A percentile compares a stretch with the other conserved stretches of the same genome.
Conservation (phyloP, 2,329 filamentous ascomycete species). For the Boeremia lycopersici region DNA sequence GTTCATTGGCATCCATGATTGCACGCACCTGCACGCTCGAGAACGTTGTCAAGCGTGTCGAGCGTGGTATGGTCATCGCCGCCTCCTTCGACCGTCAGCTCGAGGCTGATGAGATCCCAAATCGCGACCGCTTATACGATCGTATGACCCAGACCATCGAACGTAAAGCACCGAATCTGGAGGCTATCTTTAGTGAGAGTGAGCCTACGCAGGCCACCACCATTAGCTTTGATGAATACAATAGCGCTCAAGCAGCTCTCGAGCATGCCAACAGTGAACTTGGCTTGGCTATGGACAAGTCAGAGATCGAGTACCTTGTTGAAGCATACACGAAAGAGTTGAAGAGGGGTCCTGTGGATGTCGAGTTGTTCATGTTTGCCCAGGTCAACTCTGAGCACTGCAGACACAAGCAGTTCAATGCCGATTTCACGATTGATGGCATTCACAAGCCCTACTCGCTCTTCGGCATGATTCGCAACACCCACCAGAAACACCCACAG, state of each 20-base stretch:
- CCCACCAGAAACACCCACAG: conserved; percentile 76
- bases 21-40: conserved; percentile 87
- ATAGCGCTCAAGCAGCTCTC: conserved; percentile 72
- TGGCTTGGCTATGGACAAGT: conserved; percentile 83
- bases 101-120: conserved; percentile 59
- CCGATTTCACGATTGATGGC: conserved; percentile 93
- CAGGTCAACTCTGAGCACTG: conserved; percentile 99
- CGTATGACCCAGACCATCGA: conserved; percentile 92
- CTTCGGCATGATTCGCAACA: conserved; percentile 97
- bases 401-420: conserved; percentile 91
- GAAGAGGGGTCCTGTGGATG: conserved; percentile 76
- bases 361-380: conserved; percentile 99
- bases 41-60: conserved; percentile 75
- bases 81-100: conserved; percentile 63
- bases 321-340: conserved; percentile 73
- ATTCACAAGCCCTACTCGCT: conserved; percentile 77
- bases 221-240: conserved; percentile 70
- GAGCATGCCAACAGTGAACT: conserved; percentile 82
- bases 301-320: conserved; percentile 94
- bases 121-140: conserved; percentile 80
- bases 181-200: conserved; percentile 78
- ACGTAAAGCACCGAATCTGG: conserved; percentile 69
- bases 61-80: conserved; percentile 81
- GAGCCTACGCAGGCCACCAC: conserved; percentile 70
- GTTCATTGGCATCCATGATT: conserved; percentile 93